phyloP scores from a whole-genome alignment of 73 alveolate species.

The Tetrahymena malaccensis region DNA sequence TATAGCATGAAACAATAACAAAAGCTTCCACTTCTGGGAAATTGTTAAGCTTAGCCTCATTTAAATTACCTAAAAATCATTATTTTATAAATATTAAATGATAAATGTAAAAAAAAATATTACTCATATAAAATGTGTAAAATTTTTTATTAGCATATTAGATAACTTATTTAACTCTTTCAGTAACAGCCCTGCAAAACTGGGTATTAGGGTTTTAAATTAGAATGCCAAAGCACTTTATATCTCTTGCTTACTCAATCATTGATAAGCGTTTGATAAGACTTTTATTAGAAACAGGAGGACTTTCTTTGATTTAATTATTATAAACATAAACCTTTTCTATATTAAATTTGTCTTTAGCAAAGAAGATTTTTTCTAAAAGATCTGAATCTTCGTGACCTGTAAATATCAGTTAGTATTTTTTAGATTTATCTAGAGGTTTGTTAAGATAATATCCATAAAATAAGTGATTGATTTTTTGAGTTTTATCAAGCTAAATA shows the following conservation, averaged over 20 bases:
- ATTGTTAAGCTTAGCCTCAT: slow-evolving; percentile 23
- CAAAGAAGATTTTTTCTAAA: not conserved
- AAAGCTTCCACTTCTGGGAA: slow-evolving; percentile 43
- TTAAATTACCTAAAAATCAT: not conserved
- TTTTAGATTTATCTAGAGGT: not conserved
- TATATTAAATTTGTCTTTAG: slow-evolving; percentile 1
- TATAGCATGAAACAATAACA: slow-evolving; percentile 12
- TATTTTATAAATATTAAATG: not conserved
- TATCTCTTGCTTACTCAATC: slow-evolving; percentile 26
- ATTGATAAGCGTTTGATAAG: slow-evolving; percentile 1
- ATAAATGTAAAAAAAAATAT: not conserved
- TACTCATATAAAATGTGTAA: slow-evolving; percentile 26
- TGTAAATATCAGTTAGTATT: not conserved
- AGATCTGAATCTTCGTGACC: slow-evolving; percentile 3
- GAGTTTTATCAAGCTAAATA: not conserved
- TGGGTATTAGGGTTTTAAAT: slow-evolving; percentile 24
- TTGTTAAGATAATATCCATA: not conserved
- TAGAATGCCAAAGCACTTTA: slow-evolving; percentile 15
- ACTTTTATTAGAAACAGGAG: slow-evolving; percentile 1
- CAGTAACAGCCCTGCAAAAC: not conserved
- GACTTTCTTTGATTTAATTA: not conserved
- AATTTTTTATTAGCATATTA: slow-evolving; percentile 7
- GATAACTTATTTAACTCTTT: not conserved
- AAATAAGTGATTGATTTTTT: not conserved
- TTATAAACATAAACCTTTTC: not conserved